Conservation (phyloP, 495 filamentous ascomycete genomes). For the Aspergillus taichungensis region DNA sequence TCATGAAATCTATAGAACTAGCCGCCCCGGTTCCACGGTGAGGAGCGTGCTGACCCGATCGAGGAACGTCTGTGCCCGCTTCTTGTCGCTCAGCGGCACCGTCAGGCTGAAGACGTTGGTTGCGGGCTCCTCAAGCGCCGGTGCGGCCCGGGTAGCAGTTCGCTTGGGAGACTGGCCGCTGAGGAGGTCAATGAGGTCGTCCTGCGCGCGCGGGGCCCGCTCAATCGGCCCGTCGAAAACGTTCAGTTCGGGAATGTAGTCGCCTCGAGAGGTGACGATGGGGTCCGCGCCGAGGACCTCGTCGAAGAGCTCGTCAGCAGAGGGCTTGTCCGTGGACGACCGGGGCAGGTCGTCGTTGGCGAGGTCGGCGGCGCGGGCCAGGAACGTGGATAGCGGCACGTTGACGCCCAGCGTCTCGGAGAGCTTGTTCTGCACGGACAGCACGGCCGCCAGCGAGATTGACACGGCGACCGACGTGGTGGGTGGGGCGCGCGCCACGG, state of each 20-base stretch:
- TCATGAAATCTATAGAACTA: constrained; percentile 46
- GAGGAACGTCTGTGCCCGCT: constrained; percentile 69
- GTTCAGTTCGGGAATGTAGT: constrained; percentile 67
- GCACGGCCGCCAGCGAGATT: constrained; percentile 66
- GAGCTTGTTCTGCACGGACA: constrained; percentile 71
- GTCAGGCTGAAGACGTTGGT: constrained; percentile 72
- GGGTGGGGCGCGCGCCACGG: constrained; percentile 23
- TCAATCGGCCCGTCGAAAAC: constrained; percentile 36
- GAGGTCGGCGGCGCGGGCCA: constrained; percentile 69
- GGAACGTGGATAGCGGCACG: constrained; percentile 78
- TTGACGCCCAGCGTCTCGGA: constrained; percentile 65
- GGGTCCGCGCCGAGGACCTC: constrained; percentile 70
- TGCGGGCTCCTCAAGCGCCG: constrained; percentile 30
- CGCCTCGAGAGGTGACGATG: constrained; percentile 42
- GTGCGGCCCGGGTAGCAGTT: constrained; percentile 14
- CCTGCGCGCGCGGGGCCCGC: constrained; percentile 20
- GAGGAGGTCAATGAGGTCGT: constrained; percentile 74
- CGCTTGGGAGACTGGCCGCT: constrained; percentile 38
- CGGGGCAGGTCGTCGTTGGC: constrained; percentile 81
- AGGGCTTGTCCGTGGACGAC: constrained; percentile 48
- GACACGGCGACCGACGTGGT: constrained; percentile 48
- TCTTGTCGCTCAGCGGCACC: constrained; percentile 69
- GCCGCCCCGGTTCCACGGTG: constrained; percentile 70
- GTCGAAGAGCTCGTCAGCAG: constrained; percentile 78
- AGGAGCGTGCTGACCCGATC: constrained; percentile 73